Evolutionary conservation across 176 grass and related monocot species (phyloP), one percentile per base, ranked within the genome.

Genomic region (Aegilops bicornis): DNA sequence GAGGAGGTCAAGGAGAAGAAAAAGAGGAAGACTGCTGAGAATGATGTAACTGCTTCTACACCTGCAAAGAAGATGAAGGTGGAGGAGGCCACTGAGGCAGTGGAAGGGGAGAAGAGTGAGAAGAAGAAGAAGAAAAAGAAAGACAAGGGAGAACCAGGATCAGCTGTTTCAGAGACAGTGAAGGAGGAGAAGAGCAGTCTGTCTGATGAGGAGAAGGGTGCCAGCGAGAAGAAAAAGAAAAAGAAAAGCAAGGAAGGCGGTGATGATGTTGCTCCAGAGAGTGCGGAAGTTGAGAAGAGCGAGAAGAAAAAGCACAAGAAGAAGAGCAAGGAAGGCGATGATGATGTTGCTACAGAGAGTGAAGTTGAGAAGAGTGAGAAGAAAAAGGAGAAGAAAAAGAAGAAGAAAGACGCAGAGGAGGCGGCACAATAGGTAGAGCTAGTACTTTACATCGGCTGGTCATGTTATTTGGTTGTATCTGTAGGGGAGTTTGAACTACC

Each of bases 111-210:
- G 69, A 91, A 91, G 64, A 93, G 90, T 3, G 90, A 97, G 85
- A 97, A 93, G 82, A 95, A 97, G 81, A 92, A 96, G 77, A 97
- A 97, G 72, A 97, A 97, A 71, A 92, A 90, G 79, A 91, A 93
- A 75, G 87, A 98, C 2, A 88, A 89, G 79, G 60, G 20, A 23
- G 93, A 87, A 78, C 19, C 40, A 65, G 90, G 68, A 77, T 83
- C 71, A 78, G 78, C 64, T 83, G 86, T 62, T 71, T 84, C 73
- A 1, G 83, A 67, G 6, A 22, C 62, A 22, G 61, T 47, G 64
- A 78, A 90, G 30, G 75, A 87, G 39, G 73, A 92, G 68, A 87
- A 91, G 86, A 80, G 35, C 62, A 43, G 81, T 36, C 59, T 78
- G 31, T 78, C 64, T 33, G 80, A 91, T 13, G 85, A 86, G 76